A percentile compares a stretch with the other conserved stretches of the same genome.
These are phyloP conservation scores for Hansenula anomala DNA, from an alignment of 1,139 yeast genomes.

Conservation along the genomic window DNA sequence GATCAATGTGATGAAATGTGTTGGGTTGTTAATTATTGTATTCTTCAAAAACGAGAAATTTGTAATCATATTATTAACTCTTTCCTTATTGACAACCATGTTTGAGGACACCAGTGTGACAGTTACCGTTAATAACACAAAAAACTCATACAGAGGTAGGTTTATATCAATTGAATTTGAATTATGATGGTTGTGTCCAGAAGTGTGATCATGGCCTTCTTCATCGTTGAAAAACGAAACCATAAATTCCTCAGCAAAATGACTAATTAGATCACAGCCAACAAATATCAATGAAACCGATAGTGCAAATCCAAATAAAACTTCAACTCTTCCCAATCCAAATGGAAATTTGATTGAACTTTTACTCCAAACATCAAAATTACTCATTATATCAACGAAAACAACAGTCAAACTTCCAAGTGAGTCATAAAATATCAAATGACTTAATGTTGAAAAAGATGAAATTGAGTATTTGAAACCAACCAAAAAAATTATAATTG, in stretches of 20 bases:
- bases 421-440: constrained; percentile 82
- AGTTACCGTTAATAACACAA: constrained; percentile 23
- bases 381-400: constrained; percentile 73
- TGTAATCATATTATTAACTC: constrained; percentile 20
- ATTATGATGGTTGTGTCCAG: constrained; percentile 22
- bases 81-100: constrained; percentile 17
- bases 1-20: constrained; percentile 55
- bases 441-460: constrained; percentile 77
- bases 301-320: constrained; percentile 80
- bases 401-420: constrained; percentile 70
- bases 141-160: constrained; percentile 27
- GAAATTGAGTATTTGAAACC: constrained; percentile 56
- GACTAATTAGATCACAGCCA: constrained; percentile 85
- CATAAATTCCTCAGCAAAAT: constrained; percentile 71
- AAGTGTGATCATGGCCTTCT: constrained; percentile 31
- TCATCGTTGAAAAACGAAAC: constrained; percentile 38
- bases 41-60: constrained; percentile 8
- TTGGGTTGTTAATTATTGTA: constrained; percentile 44
- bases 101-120: constrained; percentile 29
- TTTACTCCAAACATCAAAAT: constrained; percentile 87
- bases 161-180: constrained; percentile 24
- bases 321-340: constrained; percentile 86
- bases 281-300: constrained; percentile 84
- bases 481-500: constrained; percentile 52
- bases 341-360: constrained; percentile 86